A percentile compares a stretch with the other conserved stretches of the same genome.
Evolutionary conservation across 1,139 yeast species (phyloP).

Genomic region (Magnusiomyces suaveolens): DNA sequence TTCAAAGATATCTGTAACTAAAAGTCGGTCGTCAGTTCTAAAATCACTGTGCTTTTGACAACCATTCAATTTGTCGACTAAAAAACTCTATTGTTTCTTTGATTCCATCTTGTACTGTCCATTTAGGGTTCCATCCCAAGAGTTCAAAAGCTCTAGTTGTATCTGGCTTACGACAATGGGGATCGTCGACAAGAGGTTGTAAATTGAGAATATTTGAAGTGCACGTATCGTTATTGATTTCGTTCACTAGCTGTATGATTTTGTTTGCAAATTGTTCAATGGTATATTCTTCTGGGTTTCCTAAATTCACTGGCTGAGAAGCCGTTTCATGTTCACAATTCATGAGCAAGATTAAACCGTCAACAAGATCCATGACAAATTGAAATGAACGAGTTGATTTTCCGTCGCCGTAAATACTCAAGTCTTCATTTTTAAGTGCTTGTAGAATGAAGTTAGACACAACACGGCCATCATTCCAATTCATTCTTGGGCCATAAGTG

Average conservation of each 20-base stretch:
- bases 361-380: slow-evolving; percentile 23
- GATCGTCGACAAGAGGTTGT: slow-evolving; percentile 22
- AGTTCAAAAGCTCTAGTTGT: slow-evolving; percentile 19
- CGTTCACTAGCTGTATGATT: slow-evolving; percentile 19
- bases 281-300: slow-evolving; percentile 24
- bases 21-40: no score
- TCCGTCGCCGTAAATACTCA: slow-evolving; percentile 24
- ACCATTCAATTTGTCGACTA: slow-evolving; percentile 13
- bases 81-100: slow-evolving; percentile 22
- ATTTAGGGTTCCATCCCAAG: slow-evolving; percentile 22
- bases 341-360: slow-evolving; percentile 23
- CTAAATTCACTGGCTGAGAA: slow-evolving; percentile 22
- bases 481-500: slow-evolving; percentile 26
- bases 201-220: slow-evolving; percentile 17
- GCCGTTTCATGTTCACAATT: slow-evolving; percentile 16
- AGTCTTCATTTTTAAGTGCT: slow-evolving; percentile 21
- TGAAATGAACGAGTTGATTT: slow-evolving; percentile 23
- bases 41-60: neutral
- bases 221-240: slow-evolving; percentile 16
- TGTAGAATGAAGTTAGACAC: slow-evolving; percentile 25
- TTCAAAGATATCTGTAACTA: no score
- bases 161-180: slow-evolving; percentile 22
- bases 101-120: slow-evolving; percentile 21
- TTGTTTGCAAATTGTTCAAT: slow-evolving; percentile 21
- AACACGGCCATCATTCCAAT: slow-evolving; percentile 26